These are phyloP conservation scores for Madurella fahalii DNA, from an alignment of 2,329 filamentous ascomycete genomes.

Conservation along the genomic window DNA sequence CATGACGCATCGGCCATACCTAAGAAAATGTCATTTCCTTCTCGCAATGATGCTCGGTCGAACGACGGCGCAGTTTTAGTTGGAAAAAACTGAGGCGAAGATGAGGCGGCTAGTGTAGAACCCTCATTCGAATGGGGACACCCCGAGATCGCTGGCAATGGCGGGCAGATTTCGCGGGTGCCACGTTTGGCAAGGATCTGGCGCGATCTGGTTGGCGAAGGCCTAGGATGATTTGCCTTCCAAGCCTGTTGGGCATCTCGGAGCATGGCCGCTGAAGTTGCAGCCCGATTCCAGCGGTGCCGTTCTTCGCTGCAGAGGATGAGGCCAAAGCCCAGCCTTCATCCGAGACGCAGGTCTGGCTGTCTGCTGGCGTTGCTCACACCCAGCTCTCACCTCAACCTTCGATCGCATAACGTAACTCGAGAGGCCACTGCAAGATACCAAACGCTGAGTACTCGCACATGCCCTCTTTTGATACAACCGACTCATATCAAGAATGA, in stretches of 20 bases:
- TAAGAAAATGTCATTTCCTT: neutral
- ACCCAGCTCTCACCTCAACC: too few species aligned
- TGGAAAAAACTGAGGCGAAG: neutral
- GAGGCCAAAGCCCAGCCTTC: too few species aligned
- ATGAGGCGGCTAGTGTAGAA: neutral
- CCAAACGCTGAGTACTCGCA: too few species aligned
- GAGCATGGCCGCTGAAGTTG: neutral
- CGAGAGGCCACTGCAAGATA: too few species aligned
- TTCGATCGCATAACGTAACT: too few species aligned
- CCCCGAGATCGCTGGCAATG: conserved; percentile 3
- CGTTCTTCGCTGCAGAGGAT: neutral
- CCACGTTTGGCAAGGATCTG: conserved; percentile 25
- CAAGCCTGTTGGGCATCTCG: conserved; percentile 1
- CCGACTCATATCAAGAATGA: too few species aligned
- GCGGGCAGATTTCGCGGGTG: conserved; percentile 8
- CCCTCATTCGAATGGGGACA: neutral
- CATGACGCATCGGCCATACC: conserved; percentile 5
- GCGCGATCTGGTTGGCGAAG: conserved; percentile 17
- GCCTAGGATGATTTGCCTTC: neutral
- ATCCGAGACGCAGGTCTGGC: too few species aligned
- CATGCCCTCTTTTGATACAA: too few species aligned
- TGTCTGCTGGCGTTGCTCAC: too few species aligned
- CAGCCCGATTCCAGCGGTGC: neutral
- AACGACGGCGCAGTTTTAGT: neutral
- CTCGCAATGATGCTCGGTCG: neutral